A percentile compares a stretch with the other conserved stretches of the same genome.
Evolutionary conservation across 208 protist species (phyloP).

Genomic region (Leishmania amazonensis): DNA sequence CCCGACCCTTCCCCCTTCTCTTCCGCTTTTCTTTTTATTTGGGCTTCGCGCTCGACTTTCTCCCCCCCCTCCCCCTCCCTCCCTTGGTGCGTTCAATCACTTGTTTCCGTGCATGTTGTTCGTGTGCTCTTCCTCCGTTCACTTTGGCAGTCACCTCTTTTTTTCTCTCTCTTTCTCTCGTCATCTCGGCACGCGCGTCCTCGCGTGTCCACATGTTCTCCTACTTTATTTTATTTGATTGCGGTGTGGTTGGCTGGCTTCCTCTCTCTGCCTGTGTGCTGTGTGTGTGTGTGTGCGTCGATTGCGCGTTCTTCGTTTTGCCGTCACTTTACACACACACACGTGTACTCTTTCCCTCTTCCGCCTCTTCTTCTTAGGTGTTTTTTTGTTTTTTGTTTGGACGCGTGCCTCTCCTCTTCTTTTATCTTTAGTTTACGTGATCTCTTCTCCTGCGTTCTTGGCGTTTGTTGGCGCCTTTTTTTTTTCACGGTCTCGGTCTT

Average conservation of each 20-base stretch:
- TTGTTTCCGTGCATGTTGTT: neutral
- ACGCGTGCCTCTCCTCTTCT: neutral
- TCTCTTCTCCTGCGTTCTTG: neutral
- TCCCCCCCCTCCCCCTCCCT: neutral
- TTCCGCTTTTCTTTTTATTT: neutral
- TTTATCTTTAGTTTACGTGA: no score
- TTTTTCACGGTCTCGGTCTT: neutral
- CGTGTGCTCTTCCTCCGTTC: neutral
- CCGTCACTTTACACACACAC: no score
- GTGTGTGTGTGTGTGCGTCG: no score
- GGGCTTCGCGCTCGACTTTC: neutral
- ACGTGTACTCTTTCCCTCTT: neutral
- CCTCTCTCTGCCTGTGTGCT: neutral
- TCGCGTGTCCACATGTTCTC: neutral
- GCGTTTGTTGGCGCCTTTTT: neutral
- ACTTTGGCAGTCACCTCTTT: neutral
- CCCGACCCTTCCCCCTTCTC: neutral
- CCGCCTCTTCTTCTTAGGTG: neutral
- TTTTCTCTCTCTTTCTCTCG: neutral
- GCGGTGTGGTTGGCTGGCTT: neutral
- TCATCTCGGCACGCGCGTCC: neutral
- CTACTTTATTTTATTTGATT: neutral
- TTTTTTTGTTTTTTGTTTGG: neutral
- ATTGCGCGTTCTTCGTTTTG: no score
- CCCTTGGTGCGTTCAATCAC: neutral